A percentile compares a stretch with the other conserved stretches of the same genome.
These are phyloP conservation scores for Rosellinia necatrix DNA, from an alignment of 2,329 filamentous ascomycete species.

Conservation along the genomic window DNA sequence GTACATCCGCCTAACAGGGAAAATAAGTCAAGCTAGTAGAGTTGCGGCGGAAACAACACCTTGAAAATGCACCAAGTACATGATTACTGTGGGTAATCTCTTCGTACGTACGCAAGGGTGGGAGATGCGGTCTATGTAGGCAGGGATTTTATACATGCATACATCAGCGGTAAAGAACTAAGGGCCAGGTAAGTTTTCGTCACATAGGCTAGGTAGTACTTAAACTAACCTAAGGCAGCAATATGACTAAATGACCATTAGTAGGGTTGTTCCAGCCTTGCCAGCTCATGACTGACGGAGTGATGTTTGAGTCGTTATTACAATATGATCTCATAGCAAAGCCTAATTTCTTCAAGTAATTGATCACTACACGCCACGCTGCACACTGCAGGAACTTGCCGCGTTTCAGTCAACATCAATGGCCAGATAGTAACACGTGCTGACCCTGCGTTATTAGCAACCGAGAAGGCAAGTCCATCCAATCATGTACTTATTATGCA, in stretches of 20 bases:
- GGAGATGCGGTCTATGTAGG: constrained; percentile 6
- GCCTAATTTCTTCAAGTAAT: neutral
- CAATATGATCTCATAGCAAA: no score
- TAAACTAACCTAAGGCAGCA: no score
- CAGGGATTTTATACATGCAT: constrained; percentile 9
- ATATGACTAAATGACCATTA: neutral
- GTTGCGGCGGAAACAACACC: neutral
- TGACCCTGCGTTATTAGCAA: constrained; percentile 2
- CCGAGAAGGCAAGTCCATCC: neutral
- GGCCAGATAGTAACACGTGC: constrained; percentile 9
- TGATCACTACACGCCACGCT: neutral
- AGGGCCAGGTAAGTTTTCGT: neutral
- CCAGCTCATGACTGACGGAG: neutral
- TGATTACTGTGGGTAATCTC: no score
- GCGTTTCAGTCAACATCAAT: neutral
- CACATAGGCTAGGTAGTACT: constrained; percentile 1
- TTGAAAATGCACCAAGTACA: no score
- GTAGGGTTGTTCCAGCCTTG: constrained; percentile 21
- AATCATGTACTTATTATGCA: constrained; percentile 9
- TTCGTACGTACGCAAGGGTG: neutral
- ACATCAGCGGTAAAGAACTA: neutral
- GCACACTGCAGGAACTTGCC: neutral
- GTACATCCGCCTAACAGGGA: no score
- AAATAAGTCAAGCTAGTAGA: no score
- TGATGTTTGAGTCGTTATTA: constrained; percentile 21